These are phyloP conservation scores for Lagerstroemia speciosa DNA, from an alignment of 345 rosid genomes.

Conservation along the genomic window DNA sequence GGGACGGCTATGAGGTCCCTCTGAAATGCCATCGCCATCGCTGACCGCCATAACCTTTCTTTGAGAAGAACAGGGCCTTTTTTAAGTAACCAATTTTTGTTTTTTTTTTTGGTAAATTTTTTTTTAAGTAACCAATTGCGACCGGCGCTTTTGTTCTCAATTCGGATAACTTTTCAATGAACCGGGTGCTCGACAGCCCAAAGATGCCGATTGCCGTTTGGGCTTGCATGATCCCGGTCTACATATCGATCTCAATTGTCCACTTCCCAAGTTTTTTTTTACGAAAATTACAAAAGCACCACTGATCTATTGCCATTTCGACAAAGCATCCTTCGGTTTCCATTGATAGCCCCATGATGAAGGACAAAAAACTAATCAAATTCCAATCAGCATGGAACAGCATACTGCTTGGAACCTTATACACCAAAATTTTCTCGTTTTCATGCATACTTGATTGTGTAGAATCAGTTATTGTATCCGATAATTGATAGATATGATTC, in stretches of 20 bases:
- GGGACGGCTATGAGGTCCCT: constrained; percentile 27
- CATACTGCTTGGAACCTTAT: neutral
- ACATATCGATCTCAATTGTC: neutral
- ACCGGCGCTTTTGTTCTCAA: neutral
- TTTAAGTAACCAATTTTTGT: no score
- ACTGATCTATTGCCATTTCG: no score
- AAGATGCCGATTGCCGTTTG: neutral
- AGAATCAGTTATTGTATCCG: neutral
- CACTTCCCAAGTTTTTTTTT: no score
- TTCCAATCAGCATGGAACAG: neutral
- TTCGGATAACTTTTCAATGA: neutral
- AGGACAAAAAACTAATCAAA: neutral
- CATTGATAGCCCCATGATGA: no score
- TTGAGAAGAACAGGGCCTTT: neutral
- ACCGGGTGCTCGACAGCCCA: neutral
- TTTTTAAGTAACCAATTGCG: no score
- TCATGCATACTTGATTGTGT: neutral
- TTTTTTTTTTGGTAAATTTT: no score
- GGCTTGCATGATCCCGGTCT: neutral
- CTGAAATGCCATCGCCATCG: constrained; percentile 27
- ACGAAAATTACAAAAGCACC: no score
- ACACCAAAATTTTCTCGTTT: neutral
- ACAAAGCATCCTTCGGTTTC: no score
- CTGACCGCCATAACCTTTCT: constrained; percentile 35
- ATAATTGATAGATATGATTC: neutral